These are phyloP conservation scores for Prunus mume DNA, from an alignment of 306 rosid species.

Conservation along the genomic window DNA sequence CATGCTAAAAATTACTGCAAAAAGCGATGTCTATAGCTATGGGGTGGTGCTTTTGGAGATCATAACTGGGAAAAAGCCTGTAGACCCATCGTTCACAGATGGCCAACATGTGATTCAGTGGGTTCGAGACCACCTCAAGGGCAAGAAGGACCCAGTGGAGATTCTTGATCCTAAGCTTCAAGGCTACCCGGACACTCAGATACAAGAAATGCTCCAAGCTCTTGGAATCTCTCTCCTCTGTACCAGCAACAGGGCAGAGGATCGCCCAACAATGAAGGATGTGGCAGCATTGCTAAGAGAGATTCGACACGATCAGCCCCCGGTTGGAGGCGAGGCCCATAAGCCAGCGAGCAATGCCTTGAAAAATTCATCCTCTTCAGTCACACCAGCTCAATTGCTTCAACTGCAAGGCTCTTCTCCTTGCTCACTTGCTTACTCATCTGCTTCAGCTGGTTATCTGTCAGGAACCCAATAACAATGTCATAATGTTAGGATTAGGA, in stretches of 20 bases:
- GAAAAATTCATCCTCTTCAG: constrained; percentile 49
- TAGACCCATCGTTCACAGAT: constrained; percentile 70
- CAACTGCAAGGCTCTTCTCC: constrained; percentile 57
- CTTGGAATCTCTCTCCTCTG: constrained; percentile 78
- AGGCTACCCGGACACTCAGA: constrained; percentile 66
- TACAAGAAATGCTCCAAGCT: constrained; percentile 82
- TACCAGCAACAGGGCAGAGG: constrained; percentile 65
- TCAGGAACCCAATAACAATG: constrained; percentile 35
- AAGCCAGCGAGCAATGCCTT: constrained; percentile 31
- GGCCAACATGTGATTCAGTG: constrained; percentile 77
- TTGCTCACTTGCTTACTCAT: constrained; percentile 62
- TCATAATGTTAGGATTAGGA: neutral
- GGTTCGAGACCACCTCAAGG: constrained; percentile 69
- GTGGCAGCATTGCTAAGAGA: constrained; percentile 77
- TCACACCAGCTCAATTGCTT: constrained; percentile 54
- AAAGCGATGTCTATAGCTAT: constrained; percentile 82
- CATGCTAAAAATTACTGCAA: constrained; percentile 71
- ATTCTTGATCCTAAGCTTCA: constrained; percentile 73
- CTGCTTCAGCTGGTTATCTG: constrained; percentile 48
- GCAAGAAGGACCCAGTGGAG: constrained; percentile 68
- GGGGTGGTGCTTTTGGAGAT: constrained; percentile 87
- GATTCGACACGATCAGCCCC: constrained; percentile 50
- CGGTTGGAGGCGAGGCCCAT: constrained; percentile 41
- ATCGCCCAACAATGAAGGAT: constrained; percentile 93
- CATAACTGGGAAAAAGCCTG: constrained; percentile 78